phyloP scores from a whole-genome alignment of 768 basidiomycete genomes.

The Brasilioporus rufonigricans region DNA sequence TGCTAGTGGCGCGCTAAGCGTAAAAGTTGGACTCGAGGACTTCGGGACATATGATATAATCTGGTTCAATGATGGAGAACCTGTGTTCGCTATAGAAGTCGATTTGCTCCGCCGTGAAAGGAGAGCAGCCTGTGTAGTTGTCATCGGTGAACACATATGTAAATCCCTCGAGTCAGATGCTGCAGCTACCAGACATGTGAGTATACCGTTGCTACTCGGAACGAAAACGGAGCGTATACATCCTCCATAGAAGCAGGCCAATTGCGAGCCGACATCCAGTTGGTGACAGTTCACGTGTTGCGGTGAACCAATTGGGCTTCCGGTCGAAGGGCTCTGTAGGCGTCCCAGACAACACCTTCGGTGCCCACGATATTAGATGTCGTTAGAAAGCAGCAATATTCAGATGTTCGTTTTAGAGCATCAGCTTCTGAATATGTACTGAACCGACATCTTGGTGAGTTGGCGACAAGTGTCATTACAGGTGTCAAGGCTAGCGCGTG shows the following conservation, averaged over 20 bases:
- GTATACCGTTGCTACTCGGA: background rate
- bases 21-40: slow-evolving; percentile 82
- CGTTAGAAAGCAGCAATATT: too few relatives aligned
- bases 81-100: too few relatives aligned
- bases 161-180: slow-evolving; percentile 74
- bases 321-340: too few relatives aligned
- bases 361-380: too few relatives aligned
- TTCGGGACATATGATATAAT: slow-evolving; percentile 70
- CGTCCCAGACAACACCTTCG: too few relatives aligned
- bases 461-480: slow-evolving; percentile 58
- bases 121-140: too few relatives aligned
- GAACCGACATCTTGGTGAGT: slow-evolving; percentile 51
- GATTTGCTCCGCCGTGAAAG: too few relatives aligned
- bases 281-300: slow-evolving; percentile 65
- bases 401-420: too few relatives aligned
- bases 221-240: slow-evolving; percentile 38
- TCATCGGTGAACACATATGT: too few relatives aligned
- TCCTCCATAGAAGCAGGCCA: slow-evolving; percentile 72
- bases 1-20: slow-evolving; percentile 70
- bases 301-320: slow-evolving; percentile 33
- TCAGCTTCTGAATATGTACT: slow-evolving; percentile 40
- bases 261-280: slow-evolving; percentile 66
- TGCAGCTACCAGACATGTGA: slow-evolving; percentile 46
- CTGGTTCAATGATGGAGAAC: slow-evolving; percentile 52
- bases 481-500: slow-evolving; percentile 40